Evolutionary conservation across 2,329 filamentous ascomycete genomes (phyloP).

Genomic region (Colletotrichum tropicicola): DNA sequence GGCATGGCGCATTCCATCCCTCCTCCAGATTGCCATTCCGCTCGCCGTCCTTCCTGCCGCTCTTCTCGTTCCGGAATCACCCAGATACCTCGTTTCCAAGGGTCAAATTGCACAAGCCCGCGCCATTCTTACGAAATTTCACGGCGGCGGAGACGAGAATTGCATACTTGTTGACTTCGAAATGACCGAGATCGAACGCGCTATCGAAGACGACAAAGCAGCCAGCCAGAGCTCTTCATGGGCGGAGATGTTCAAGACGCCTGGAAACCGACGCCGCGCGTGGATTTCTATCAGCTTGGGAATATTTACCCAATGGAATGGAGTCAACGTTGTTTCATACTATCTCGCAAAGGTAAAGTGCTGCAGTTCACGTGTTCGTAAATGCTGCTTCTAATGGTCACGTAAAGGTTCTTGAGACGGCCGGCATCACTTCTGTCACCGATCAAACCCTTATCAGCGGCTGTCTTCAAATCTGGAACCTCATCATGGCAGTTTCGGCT

Average conservation of each 20-base stretch:
- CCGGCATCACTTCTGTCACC: constrained; percentile 39
- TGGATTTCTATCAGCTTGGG: constrained; percentile 39
- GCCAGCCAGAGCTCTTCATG: constrained; percentile 37
- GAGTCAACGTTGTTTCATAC: constrained; percentile 45
- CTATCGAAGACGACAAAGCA: constrained; percentile 12
- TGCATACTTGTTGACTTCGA: constrained; percentile 45
- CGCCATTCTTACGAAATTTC: constrained; percentile 47
- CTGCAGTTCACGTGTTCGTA: too few species aligned
- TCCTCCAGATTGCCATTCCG: constrained; percentile 3
- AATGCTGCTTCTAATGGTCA: constrained; percentile 43
- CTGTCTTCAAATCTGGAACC: constrained; percentile 37
- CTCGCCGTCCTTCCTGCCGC: constrained; percentile 16
- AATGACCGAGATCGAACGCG: constrained; percentile 7
- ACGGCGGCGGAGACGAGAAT: constrained; percentile 48
- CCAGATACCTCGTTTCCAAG: constrained; percentile 22
- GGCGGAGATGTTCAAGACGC: constrained; percentile 49
- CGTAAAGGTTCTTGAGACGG: constrained; percentile 33
- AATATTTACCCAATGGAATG: constrained; percentile 47
- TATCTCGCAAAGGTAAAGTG: neutral
- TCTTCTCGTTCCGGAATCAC: constrained; percentile 34
- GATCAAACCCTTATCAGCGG: constrained; percentile 40
- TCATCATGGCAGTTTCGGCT: constrained; percentile 38
- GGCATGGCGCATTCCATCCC: constrained; percentile 4
- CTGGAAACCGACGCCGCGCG: constrained; percentile 22
- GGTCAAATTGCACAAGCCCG: constrained; percentile 36